A percentile compares a stretch with the other conserved stretches of the same genome.
Evolutionary conservation across 768 basidiomycete genomes (phyloP).

Genomic region (Daedalea quercina): DNA sequence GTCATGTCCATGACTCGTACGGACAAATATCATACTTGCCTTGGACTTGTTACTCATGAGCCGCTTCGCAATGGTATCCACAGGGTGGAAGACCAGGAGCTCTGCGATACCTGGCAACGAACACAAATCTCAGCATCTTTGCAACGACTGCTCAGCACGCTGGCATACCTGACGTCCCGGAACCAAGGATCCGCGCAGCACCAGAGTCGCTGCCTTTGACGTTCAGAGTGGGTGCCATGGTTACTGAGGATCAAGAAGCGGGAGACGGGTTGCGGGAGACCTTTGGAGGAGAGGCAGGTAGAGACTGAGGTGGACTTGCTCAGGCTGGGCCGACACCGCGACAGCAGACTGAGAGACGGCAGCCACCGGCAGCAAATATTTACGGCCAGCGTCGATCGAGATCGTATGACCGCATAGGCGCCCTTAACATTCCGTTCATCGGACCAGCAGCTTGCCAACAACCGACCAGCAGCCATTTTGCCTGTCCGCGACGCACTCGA

Average conservation of each 20-base stretch:
- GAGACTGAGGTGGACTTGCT: not conserved
- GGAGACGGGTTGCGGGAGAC: not conserved
- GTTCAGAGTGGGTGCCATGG: constrained; percentile 43
- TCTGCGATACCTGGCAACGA: constrained; percentile 75
- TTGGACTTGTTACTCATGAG: constrained; percentile 96
- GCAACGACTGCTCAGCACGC: not conserved
- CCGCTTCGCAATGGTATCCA: constrained; percentile 97
- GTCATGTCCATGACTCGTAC: not conserved
- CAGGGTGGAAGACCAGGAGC: constrained; percentile 90
- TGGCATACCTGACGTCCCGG: constrained; percentile 76
- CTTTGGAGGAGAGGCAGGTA: not conserved
- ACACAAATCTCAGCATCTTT: not conserved
- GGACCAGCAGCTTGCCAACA: too few relatives aligned
- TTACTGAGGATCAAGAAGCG: not conserved
- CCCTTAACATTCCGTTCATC: too few relatives aligned
- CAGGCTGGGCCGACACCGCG: too few relatives aligned
- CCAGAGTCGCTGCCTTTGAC: constrained; percentile 73
- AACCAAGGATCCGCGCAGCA: constrained; percentile 84
- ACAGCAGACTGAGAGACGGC: too few relatives aligned
- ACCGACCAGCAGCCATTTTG: too few relatives aligned
- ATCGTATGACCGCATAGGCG: too few relatives aligned
- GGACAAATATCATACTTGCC: constrained; percentile 29
- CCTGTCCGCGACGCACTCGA: too few relatives aligned
- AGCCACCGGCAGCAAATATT: too few relatives aligned
- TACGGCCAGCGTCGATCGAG: too few relatives aligned